Evolutionary conservation across 1,139 yeast species (phyloP).

Genomic region (Sugiyamaella novakii): DNA sequence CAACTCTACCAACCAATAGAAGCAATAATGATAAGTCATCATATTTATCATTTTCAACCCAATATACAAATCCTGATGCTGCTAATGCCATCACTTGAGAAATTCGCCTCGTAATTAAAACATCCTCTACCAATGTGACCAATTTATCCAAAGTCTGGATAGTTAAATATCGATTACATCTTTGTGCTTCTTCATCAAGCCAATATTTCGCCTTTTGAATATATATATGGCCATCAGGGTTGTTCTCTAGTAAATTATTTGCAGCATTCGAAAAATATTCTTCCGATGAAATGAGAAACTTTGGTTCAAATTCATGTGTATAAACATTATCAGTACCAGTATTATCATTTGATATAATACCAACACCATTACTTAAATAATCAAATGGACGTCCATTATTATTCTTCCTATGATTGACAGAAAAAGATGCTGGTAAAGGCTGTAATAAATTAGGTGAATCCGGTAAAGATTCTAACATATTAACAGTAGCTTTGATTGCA

Average conservation of each 20-base stretch:
- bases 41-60: constrained; percentile 51
- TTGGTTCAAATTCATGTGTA: constrained; percentile 66
- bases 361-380: constrained; percentile 1
- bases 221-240: constrained; percentile 56
- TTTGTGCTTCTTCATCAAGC: constrained; percentile 59
- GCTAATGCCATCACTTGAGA: constrained; percentile 53
- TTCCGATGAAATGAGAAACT: constrained; percentile 57
- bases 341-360: constrained; percentile 22
- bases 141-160: constrained; percentile 52
- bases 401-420: not conserved
- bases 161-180: constrained; percentile 60
- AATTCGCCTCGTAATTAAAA: constrained; percentile 63
- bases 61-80: constrained; percentile 57
- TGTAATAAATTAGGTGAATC: constrained; percentile 34
- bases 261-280: constrained; percentile 57
- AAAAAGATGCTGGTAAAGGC: not conserved
- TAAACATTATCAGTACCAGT: constrained; percentile 51
- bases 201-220: constrained; percentile 56
- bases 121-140: constrained; percentile 58
- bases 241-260: constrained; percentile 44
- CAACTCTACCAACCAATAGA: constrained; percentile 56
- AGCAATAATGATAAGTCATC: constrained; percentile 52
- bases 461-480: constrained; percentile 68
- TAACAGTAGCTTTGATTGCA: constrained; percentile 60
- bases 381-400: not conserved